Percentiles rank a stretch among this genome's conserved stretches.
Evolutionary conservation across 1,284 basidiomycete species (phyloP).

Genomic region (Pseudozyma thailandica): DNA sequence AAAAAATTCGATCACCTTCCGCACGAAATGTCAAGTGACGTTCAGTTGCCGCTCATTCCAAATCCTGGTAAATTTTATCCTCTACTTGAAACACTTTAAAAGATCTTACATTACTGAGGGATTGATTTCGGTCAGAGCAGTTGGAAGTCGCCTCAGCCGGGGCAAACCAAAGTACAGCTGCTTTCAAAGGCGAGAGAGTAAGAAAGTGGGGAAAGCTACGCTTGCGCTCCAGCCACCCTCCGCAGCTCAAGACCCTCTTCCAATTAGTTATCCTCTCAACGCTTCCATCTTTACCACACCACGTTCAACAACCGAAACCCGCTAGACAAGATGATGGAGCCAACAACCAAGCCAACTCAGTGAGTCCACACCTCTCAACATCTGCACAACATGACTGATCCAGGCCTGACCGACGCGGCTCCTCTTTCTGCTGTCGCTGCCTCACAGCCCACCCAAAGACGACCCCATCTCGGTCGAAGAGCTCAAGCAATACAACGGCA

Average conservation of each 20-base stretch:
- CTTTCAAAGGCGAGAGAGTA: neutral
- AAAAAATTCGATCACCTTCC: constrained; percentile 41
- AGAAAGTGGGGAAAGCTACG: neutral
- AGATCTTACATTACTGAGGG: too few species aligned
- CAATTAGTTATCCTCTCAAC: neutral
- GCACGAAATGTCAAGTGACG: constrained; percentile 39
- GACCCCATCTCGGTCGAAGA: constrained; percentile 79
- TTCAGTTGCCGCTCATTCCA: constrained; percentile 8
- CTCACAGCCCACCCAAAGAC: constrained; percentile 77
- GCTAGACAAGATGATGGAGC: constrained; percentile 49
- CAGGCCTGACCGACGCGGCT: too few species aligned
- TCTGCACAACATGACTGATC: too few species aligned
- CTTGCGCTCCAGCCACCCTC: neutral
- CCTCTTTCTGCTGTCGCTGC: neutral
- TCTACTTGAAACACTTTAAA: too few species aligned
- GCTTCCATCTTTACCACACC: neutral
- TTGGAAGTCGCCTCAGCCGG: too few species aligned
- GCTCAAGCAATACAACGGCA: constrained; percentile 78
- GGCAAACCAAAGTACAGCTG: neutral
- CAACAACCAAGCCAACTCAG: constrained; percentile 56
- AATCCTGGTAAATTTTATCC: neutral
- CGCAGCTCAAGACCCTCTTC: neutral
- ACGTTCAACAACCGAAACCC: neutral
- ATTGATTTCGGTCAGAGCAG: too few species aligned
- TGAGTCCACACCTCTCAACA: constrained; percentile 28